Percentiles rank a stretch among this genome's conserved stretches.
Evolutionary conservation across 2,329 filamentous ascomycete species (phyloP).

Genomic region (Corynespora cassiicola): DNA sequence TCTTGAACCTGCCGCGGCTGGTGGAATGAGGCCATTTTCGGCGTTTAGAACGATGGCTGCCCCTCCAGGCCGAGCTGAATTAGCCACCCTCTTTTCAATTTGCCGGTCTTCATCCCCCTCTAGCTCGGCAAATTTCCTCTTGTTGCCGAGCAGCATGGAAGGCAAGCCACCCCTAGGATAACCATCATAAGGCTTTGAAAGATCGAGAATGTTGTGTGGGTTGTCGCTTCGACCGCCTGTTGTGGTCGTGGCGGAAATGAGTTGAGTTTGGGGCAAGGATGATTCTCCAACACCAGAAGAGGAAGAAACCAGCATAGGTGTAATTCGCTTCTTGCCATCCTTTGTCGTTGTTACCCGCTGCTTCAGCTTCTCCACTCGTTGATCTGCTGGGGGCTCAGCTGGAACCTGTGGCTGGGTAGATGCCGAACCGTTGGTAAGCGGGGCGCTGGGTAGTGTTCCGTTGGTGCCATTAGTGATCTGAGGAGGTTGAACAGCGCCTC

Average conservation of each 20-base stretch:
- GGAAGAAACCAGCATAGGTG: constrained; percentile 83
- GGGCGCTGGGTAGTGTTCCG: constrained; percentile 43
- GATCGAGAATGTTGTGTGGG: constrained; percentile 83
- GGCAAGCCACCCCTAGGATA: constrained; percentile 88
- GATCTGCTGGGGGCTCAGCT: constrained; percentile 52
- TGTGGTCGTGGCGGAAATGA: constrained; percentile 77
- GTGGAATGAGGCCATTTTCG: constrained; percentile 78
- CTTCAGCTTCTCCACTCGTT: constrained; percentile 75
- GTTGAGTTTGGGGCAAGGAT: constrained; percentile 84
- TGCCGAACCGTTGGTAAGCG: constrained; percentile 55
- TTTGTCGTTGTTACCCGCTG: constrained; percentile 93
- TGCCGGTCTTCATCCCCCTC: constrained; percentile 77
- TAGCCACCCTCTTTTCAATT: constrained; percentile 64
- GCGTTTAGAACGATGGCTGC: constrained; percentile 78
- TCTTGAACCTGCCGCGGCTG: constrained; percentile 60
- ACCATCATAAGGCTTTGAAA: constrained; percentile 93
- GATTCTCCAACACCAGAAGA: constrained; percentile 87
- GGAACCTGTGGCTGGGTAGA: constrained; percentile 40
- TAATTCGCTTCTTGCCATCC: constrained; percentile 95
- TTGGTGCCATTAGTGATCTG: constrained; percentile 63
- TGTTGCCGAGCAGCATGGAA: constrained; percentile 88
- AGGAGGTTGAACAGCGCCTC: constrained; percentile 51
- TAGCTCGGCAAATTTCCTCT: constrained; percentile 77
- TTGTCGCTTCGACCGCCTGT: constrained; percentile 69
- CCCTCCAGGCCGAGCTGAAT: constrained; percentile 69